Evolutionary conservation across 1,139 yeast genomes (phyloP), one percentile per base, ranked within the genome.

Genomic region (Blastobotrys indianensis): DNA sequence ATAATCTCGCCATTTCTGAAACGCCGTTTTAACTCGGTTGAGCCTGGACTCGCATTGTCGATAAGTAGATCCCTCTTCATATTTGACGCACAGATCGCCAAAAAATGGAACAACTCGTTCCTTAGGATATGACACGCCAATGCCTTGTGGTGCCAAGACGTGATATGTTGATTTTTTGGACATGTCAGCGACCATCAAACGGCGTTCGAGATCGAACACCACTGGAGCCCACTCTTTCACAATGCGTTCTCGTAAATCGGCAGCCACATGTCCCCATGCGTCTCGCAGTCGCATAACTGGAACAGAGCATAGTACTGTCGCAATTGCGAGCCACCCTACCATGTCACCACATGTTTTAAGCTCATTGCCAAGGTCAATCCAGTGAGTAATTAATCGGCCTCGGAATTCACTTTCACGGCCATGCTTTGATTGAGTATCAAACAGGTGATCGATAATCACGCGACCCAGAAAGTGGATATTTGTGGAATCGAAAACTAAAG

Each of bases 261-360:
- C 72, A 10, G 85, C 77, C 3, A 90, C 86, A 47, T 73, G 69
- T 8, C 83, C 70, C 98, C 98, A 92, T 2, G 88, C 75, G 51
- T 77, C 76, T 25, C 77, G 70, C 43, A 92, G 69, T 53, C 98
- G 74, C 49, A 90, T 68, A 2, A 90, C 74, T 0, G 97, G 94
- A 47, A 84, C 80, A 0, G 95, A 85, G 57, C 95, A 82, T 2
- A 90, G 74, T 1, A 85, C 75, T 1, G 94, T 81, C 1, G 95
- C 88, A 54, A 90, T 82, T 1, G 96, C 96, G 32, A 87, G 68
- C 97, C 97, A 92, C 29, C 94, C 83, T 0, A 90, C 90, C 92
- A 88, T 86, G 61, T 92, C 95, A 42, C 98, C 98, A 25, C 78
- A 70, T 52, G 78, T 79, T 59, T 87, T 94, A 51, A 90, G 75